phyloP scores from a whole-genome alignment of 345 rosid genomes.

The Populus davidiana region DNA sequence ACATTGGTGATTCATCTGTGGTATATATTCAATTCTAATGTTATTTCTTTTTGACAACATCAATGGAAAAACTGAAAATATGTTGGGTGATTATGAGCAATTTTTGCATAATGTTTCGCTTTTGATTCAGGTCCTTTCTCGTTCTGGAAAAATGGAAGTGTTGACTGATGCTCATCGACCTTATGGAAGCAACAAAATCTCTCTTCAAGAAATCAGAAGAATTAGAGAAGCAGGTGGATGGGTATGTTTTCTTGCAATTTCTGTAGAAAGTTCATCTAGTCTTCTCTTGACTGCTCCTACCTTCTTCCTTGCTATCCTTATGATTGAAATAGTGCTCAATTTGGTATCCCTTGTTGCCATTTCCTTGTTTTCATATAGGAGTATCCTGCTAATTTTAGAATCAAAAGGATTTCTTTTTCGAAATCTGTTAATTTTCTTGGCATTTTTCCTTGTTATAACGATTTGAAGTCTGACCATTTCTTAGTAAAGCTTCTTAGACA shows the following conservation, averaged over 20 bases:
- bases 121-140: constrained; percentile 62
- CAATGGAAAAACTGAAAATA: neutral
- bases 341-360: too few species aligned
- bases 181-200: constrained; percentile 62
- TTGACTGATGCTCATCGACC: constrained; percentile 86
- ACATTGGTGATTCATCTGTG: constrained; percentile 83
- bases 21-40: constrained; percentile 34
- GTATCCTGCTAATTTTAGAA: too few species aligned
- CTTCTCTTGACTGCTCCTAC: constrained; percentile 30
- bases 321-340: neutral
- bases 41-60: neutral
- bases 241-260: constrained; percentile 52
- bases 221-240: constrained; percentile 99
- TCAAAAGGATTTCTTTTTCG: too few species aligned
- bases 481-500: too few species aligned
- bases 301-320: neutral
- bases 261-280: neutral
- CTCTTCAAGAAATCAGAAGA: constrained; percentile 76
- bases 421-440: too few species aligned
- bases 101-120: neutral
- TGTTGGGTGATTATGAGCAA: neutral
- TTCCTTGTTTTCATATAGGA: too few species aligned
- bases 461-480: too few species aligned
- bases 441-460: too few species aligned
- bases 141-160: constrained; percentile 66